Evolutionary conservation across 768 basidiomycete genomes (phyloP), one percentile per base, ranked within the genome.

Genomic region (Boletus subparvulus): DNA sequence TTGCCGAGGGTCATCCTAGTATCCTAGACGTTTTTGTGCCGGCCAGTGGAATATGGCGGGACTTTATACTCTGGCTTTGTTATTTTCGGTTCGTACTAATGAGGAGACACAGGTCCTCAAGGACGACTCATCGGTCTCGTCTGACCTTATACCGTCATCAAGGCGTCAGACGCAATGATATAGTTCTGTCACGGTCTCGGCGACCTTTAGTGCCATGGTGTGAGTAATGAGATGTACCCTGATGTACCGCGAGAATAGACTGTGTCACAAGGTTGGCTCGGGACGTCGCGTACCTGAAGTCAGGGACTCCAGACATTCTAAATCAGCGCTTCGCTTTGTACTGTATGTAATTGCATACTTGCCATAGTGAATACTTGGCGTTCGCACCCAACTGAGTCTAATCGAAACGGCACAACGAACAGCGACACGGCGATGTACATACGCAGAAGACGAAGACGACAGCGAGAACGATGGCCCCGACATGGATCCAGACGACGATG

Each of bases 391-490:
- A 32, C 32, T 32, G 32, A 32, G 32, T 32, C 30, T 10, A 32
- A 11, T 32, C 10, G 10, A 11, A 32, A 32, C 9, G 30, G 10
- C 30, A 32, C 30, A 11, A 11, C 10, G 9, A 32, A 32, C 10
- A 32, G 30, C 30, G 10, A 32, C 30, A 32, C 30, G 30, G 10
- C 30, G 30, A 32, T 1, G 10, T 11, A 10, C 30, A 11, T 2
- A 32, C 30, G 10, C 30, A 11, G 30, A 32, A 7, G 28, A 28
- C 28, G 28, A 28, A 28, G 28, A 28, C 7, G 73, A 74, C 0
- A 72, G 72, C 40, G 73, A 74, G 6, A 61, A 74, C 1, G 74
- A 73, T 0, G 72, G 56, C 4, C 56, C 43, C 2, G 65, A 62
- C 14, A 19, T 53, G 26, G 41, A 60, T n/a, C 19, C 32, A 19